Conservation (phyloP, 176 grass and related monocot genomes). For the Eragrostis curvula region DNA sequence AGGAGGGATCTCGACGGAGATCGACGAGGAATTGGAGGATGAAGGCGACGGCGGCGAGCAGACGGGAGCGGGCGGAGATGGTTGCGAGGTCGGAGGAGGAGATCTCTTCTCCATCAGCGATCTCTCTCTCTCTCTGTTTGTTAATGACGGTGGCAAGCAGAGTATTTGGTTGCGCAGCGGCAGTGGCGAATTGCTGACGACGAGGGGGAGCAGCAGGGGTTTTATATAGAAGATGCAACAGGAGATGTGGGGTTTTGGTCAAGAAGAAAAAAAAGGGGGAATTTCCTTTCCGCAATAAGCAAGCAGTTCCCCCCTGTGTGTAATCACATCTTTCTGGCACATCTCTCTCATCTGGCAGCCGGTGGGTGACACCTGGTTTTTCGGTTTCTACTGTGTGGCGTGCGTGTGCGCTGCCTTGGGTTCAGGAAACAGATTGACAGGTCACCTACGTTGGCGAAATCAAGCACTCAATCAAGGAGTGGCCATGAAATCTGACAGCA, state of each 20-base stretch:
- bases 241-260: neutral
- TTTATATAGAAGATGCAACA: constrained; percentile 8
- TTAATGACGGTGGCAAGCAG: too few relatives aligned
- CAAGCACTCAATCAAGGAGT: neutral
- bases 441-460: neutral
- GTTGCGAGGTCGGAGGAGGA: constrained; percentile 5
- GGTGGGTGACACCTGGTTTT: too few relatives aligned
- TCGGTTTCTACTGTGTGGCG: too few relatives aligned
- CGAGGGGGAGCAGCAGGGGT: neutral
- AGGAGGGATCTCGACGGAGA: constrained; percentile 31
- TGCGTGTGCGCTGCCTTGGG: too few relatives aligned
- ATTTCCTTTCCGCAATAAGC: too few relatives aligned
- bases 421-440: neutral
- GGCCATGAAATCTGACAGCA: neutral
- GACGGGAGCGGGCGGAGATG: neutral
- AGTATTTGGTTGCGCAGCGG: too few relatives aligned
- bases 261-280: too few relatives aligned
- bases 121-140: neutral
- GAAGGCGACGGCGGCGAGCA: constrained; percentile 4
- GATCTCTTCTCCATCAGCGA: constrained; percentile 51
- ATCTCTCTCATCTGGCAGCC: too few relatives aligned
- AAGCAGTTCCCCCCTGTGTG: too few relatives aligned
- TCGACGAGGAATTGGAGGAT: constrained; percentile 44
- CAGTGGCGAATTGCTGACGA: neutral
- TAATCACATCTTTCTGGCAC: too few relatives aligned